Evolutionary conservation across 2,329 filamentous ascomycete species (phyloP).

Genomic region (Trichoderma asperellum): DNA sequence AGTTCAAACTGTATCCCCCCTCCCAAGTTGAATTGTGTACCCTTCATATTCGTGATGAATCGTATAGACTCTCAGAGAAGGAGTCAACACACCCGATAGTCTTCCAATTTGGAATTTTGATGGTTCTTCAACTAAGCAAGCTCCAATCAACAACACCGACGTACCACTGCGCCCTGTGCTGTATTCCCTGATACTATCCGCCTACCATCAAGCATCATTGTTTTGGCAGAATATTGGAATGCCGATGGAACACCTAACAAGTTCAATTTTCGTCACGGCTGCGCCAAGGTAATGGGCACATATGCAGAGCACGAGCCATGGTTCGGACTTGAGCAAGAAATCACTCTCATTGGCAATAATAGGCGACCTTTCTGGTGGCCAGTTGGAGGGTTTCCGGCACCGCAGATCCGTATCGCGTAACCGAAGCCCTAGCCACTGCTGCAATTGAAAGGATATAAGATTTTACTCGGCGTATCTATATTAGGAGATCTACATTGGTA

Average conservation of each 20-base stretch:
- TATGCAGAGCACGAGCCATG: slow-evolving; percentile 84
- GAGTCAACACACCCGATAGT: slow-evolving; percentile 55
- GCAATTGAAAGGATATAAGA: neutral
- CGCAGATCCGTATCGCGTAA: slow-evolving; percentile 39
- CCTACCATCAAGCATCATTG: slow-evolving; percentile 85
- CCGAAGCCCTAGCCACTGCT: neutral
- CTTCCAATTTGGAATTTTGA: slow-evolving; percentile 62
- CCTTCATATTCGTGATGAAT: no score
- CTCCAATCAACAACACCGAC: slow-evolving; percentile 93
- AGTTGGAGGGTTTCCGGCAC: slow-evolving; percentile 80
- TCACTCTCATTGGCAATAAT: slow-evolving; percentile 75
- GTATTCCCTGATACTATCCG: slow-evolving; percentile 93
- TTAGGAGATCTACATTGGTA: neutral
- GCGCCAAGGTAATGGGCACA: slow-evolving; percentile 84
- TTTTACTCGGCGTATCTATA: neutral
- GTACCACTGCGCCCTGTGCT: slow-evolving; percentile 89
- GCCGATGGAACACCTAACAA: slow-evolving; percentile 94
- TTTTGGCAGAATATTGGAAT: slow-evolving; percentile 94
- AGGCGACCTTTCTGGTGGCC: slow-evolving; percentile 82
- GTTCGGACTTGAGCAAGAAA: slow-evolving; percentile 98
- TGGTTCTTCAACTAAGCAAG: slow-evolving; percentile 89
- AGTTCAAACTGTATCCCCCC: no score
- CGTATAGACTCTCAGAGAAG: slow-evolving; percentile 50
- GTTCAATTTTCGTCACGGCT: slow-evolving; percentile 96
- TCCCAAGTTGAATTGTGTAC: no score